phyloP scores from a whole-genome alignment of 2,329 filamentous ascomycete species.

The Coleophoma eucalyptorum region DNA sequence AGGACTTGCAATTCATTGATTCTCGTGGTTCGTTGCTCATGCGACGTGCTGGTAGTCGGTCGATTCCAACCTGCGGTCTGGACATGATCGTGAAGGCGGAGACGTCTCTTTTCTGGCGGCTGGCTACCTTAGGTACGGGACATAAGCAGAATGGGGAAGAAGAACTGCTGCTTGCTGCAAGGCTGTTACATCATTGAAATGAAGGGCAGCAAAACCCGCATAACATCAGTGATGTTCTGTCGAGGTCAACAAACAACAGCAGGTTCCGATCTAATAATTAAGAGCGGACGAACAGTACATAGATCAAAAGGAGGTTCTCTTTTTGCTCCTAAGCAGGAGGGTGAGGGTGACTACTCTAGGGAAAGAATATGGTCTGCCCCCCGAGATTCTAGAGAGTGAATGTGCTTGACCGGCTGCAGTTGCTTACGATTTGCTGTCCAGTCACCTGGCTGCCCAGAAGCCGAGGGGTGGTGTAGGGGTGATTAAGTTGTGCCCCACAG shows the following conservation, averaged over 20 bases:
- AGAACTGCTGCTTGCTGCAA: background rate
- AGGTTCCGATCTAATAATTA: no score
- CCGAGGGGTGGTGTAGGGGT: background rate
- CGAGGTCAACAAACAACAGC: background rate
- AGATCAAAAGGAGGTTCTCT: background rate
- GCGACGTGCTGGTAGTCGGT: conserved; percentile 27
- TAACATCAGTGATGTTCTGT: conserved; percentile 1
- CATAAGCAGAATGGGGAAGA: background rate
- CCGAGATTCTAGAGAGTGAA: background rate
- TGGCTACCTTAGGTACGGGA: background rate
- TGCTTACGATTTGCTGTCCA: background rate
- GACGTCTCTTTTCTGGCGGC: background rate
- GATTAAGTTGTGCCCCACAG: background rate
- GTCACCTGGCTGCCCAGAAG: background rate
- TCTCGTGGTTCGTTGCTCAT: conserved; percentile 62
- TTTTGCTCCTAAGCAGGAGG: background rate
- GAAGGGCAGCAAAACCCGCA: background rate
- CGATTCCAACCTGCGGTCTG: conserved; percentile 28
- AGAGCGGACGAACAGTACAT: background rate
- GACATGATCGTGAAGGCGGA: conserved; percentile 19
- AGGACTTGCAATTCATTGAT: conserved; percentile 95
- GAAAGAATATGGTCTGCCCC: no score
- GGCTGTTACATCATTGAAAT: conserved; percentile 1
- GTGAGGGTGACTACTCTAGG: background rate
- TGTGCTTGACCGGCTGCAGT: background rate